These are phyloP conservation scores for Alternaria arbusti DNA, from an alignment of 2,329 filamentous ascomycete genomes.

Conservation along the genomic window DNA sequence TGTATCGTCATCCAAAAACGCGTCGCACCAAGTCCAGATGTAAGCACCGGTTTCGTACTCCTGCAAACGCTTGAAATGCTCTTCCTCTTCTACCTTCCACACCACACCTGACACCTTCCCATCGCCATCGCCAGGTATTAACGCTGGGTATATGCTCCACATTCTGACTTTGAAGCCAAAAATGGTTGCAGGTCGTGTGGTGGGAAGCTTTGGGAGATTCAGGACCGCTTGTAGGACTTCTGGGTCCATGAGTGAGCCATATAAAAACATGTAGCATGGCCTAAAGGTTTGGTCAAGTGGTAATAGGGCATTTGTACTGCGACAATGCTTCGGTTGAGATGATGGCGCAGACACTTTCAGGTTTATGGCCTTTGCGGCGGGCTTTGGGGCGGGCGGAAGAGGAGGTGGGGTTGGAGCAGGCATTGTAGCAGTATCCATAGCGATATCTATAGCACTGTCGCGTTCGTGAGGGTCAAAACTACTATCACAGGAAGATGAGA, in stretches of 20 bases:
- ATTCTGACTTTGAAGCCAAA: slow-evolving; percentile 36
- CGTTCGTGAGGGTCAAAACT: neutral
- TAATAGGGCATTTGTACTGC: neutral
- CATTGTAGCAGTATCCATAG: neutral
- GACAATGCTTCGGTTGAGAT: neutral
- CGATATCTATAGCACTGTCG: neutral
- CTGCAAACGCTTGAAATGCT: slow-evolving; percentile 21
- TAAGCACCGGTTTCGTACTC: slow-evolving; percentile 32
- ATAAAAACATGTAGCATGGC: slow-evolving; percentile 39
- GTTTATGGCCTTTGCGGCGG: neutral
- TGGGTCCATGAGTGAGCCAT: slow-evolving; percentile 42
- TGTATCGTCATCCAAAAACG: slow-evolving; percentile 15
- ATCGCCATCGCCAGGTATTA: slow-evolving; percentile 2
- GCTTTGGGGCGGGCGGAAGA: neutral
- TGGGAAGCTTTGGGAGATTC: slow-evolving; percentile 25
- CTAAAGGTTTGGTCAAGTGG: slow-evolving; percentile 15
- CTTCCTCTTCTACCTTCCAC: slow-evolving; percentile 19
- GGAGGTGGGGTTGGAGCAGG: neutral
- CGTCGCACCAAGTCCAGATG: slow-evolving; percentile 21
- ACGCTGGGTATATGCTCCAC: slow-evolving; percentile 43
- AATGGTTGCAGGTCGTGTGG: slow-evolving; percentile 27
- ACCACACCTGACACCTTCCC: slow-evolving; percentile 17
- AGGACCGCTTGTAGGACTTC: slow-evolving; percentile 38
- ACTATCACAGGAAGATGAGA: neutral
- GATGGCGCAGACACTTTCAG: neutral